Evolutionary conservation across 768 basidiomycete species (phyloP), one percentile per base, ranked within the genome.

Genomic region (Agrocybe chaxingu): DNA sequence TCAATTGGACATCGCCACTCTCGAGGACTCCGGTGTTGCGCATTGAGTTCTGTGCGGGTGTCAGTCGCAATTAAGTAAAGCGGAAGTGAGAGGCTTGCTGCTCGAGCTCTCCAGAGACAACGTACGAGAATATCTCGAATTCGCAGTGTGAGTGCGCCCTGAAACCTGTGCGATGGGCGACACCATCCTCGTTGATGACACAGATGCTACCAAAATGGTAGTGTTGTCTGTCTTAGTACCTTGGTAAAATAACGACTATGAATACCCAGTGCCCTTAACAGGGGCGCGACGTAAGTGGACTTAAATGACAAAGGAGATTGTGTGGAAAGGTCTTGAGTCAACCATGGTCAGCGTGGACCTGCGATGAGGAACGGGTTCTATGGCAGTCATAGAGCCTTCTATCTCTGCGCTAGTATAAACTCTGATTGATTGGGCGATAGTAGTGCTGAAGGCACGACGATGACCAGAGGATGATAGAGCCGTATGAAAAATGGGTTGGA

Each of bases 131-230:
- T 53, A 97, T 98, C 61, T 97, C 93, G 57, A 90, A 91, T 64
- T 90, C 87, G 31, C 81, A 75, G 61, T 95, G 92, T 4, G 78
- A 76, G 66, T 94, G 91, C 0, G 84, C 87, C 2, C 90, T 92
- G 56, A 98, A 98, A 0, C 96, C 96, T 10, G 81, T 85, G n/a
- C 68, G 60, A 4, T 87, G 70, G 4, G 76, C 78, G 36, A 95
- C 89, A n/a, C 90, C 84, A 58, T 93, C 92, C 66, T 97, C 94
- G 70, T 97, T 97, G 66, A 98, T 85, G 33, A 98, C 90, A 7
- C 93, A 81, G 1, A 98, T 78, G 11, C 81, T 58, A 1, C 94
- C 90, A 56, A 82, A 95, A 1, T 72, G 68, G 39, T 81, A 72
- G 55, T 84, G 83, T 1, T 70, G 47, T 6, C 62, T 55, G 40